Conservation (phyloP, 495 filamentous ascomycete genomes). For the Pyrenula aspistea region DNA sequence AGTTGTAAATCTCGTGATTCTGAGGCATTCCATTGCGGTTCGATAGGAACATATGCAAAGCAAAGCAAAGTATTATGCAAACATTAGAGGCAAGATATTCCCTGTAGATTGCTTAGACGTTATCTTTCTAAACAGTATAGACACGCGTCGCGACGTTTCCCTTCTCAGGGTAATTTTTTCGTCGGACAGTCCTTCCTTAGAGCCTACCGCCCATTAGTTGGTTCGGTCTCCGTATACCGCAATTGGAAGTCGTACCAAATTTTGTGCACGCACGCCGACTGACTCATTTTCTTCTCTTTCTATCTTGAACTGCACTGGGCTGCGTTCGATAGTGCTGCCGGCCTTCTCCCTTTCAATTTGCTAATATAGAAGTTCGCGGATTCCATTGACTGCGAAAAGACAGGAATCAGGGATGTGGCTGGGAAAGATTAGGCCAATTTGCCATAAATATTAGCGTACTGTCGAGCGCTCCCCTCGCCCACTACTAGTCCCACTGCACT, state of each 20-base stretch:
- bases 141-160: no score
- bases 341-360: slow-evolving; percentile 5
- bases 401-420: slow-evolving; percentile 12
- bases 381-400: slow-evolving; percentile 12
- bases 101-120: no score
- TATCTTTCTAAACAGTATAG: no score
- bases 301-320: slow-evolving; percentile 13
- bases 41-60: background rate
- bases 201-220: slow-evolving; percentile 15
- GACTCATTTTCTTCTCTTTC: slow-evolving; percentile 11
- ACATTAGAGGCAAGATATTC: no score
- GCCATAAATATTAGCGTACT: slow-evolving; percentile 13
- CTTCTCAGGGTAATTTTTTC: no score
- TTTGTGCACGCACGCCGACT: slow-evolving; percentile 3
- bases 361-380: slow-evolving; percentile 11
- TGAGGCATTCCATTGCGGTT: background rate
- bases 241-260: slow-evolving; percentile 12
- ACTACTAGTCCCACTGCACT: slow-evolving; percentile 7
- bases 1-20: background rate
- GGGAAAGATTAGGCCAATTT: slow-evolving; percentile 12
- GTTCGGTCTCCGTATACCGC: slow-evolving; percentile 17
- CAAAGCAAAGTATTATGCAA: no score
- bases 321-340: slow-evolving; percentile 3
- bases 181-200: no score
- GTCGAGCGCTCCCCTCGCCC: slow-evolving; percentile 11